Evolutionary conservation across 306 rosid genomes (phyloP).

Genomic region (Betula pendula): DNA sequence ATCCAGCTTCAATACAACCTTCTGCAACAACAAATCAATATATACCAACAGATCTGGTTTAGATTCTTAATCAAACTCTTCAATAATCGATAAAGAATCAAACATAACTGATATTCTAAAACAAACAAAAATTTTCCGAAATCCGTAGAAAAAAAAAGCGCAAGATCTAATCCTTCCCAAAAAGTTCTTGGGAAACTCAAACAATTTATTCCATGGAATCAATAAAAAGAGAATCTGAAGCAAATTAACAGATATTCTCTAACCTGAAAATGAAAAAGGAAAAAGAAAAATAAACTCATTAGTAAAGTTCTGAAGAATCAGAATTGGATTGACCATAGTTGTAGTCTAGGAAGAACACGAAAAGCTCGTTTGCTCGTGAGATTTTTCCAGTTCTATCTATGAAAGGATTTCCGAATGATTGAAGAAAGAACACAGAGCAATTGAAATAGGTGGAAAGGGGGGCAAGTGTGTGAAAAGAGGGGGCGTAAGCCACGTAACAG

Average conservation of each 20-base stretch:
- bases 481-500: too few relatives aligned
- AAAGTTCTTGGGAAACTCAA: too few relatives aligned
- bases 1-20: constrained; percentile 72
- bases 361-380: too few relatives aligned
- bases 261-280: constrained; percentile 5
- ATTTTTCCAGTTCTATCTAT: too few relatives aligned
- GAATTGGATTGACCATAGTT: constrained; percentile 17
- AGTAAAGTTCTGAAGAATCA: constrained; percentile 41
- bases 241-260: constrained; percentile 11
- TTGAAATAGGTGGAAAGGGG: too few relatives aligned
- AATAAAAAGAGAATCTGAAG: constrained; percentile 26
- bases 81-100: neutral
- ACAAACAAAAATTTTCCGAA: constrained; percentile 16
- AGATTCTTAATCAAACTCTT: constrained; percentile 18
- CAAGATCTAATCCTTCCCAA: too few relatives aligned
- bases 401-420: too few relatives aligned
- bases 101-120: constrained; percentile 6
- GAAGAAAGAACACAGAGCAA: too few relatives aligned
- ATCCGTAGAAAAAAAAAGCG: neutral
- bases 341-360: too few relatives aligned
- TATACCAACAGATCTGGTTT: constrained; percentile 26
- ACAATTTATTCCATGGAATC: too few relatives aligned
- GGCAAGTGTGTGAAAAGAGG: too few relatives aligned
- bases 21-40: constrained; percentile 52
- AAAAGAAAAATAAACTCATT: neutral